Conservation (phyloP, 371 early-diverging fungal genomes). For the Mucor ambiguus region DNA sequence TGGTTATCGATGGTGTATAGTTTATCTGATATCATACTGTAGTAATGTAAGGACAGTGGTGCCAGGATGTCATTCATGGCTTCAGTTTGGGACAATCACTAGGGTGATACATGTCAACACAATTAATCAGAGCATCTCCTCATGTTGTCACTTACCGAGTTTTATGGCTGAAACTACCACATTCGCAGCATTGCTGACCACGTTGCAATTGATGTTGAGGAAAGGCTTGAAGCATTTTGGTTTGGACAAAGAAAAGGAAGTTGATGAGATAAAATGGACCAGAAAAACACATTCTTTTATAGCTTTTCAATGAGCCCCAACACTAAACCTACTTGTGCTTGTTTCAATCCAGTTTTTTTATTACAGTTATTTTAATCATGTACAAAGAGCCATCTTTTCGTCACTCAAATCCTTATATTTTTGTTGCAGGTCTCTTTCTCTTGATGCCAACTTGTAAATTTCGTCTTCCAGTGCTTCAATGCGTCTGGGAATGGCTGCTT, state of each 20-base stretch:
- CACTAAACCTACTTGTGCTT: neutral
- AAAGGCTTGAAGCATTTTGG: neutral
- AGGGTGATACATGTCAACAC: neutral
- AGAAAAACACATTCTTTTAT: neutral
- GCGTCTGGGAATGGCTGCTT: conserved; percentile 68
- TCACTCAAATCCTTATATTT: conserved; percentile 68
- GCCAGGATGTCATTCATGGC: neutral
- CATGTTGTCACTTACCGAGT: conserved; percentile 1
- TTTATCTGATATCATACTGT: neutral
- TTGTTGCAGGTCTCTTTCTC: conserved; percentile 75
- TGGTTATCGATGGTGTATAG: neutral
- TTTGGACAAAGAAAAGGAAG: neutral
- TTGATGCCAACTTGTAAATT: conserved; percentile 58
- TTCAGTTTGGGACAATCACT: conserved; percentile 10
- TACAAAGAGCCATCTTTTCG: conserved; percentile 39
- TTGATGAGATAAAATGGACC: neutral
- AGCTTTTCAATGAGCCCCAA: neutral
- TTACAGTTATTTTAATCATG: conserved; percentile 3
- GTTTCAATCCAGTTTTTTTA: neutral
- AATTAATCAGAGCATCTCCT: too few relatives aligned
- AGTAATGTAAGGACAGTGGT: neutral
- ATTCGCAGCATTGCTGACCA: neutral
- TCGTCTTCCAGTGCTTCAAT: conserved; percentile 69
- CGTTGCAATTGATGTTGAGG: neutral
- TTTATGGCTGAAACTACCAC: conserved; percentile 10